Base-by-base conservation (phyloP, 2,329 filamentous ascomycete genomes). In the Ambrosiella xylebori region DNA sequence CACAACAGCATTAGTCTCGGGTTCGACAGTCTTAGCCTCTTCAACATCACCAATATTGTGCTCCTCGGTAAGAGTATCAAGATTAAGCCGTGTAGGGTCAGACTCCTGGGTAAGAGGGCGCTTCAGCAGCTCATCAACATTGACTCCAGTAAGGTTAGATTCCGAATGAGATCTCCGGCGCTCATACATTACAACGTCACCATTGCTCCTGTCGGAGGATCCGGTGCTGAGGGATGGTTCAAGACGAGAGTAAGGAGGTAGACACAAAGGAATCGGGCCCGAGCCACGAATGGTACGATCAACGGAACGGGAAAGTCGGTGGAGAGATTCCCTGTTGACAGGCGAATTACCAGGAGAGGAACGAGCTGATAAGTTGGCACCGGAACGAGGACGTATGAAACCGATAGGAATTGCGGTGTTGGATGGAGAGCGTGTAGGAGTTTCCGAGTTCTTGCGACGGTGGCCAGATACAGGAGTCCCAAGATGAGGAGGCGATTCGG, bases 401-500 rank as follows among this genome's bases (percentile, higher is more conserved):
- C 77, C 72, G 49, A 82, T 71, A 2, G 79, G 78, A 39, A 82
- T 77, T 5, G 79, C 78, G 13, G 78, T 81, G 45, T 75, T 73
- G 62, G 78, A 81, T 6, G 76, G 75, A 2, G 75, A 76, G 65
- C 76, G 8, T 1, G 17, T 54, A 11, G 55, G 55, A 5, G 50
- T 57, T 2, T 59, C 54, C 27, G 47, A 59, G 6, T 39, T 52
- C 15, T 38, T 57, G n/a, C 54, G 38, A 15, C 54, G 53, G 27
- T 55, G 58, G n/a, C 40, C 35, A 13, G 58, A 56, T 12, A 41
- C 15, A 11, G 54, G 54, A 11, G 15, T 57, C 9, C 37, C 47
- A 3, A 37, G 13, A 9, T 19, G 47, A 9, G 45, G 45, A 0
- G 77, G 76, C 9, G 78, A 79, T 59, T 75, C 74, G 3, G 80